Evolutionary conservation across 2,329 filamentous ascomycete species (phyloP), one percentile per base, ranked within the genome.

Genomic region (Diaporthe sp.): DNA sequence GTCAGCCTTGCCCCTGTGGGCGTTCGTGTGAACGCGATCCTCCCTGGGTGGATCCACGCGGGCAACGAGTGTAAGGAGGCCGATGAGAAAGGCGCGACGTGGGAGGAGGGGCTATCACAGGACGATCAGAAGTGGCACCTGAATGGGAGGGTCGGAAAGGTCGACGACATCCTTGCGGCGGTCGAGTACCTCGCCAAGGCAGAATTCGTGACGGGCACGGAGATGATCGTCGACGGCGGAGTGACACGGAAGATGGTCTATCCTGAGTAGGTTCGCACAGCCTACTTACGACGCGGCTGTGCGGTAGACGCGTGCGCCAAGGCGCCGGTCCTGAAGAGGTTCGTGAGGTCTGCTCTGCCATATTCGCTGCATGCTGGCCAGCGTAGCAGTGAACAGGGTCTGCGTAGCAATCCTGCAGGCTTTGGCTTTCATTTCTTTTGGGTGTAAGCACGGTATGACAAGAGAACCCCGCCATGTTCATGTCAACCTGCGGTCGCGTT

Each of bases 11-110:
- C 84, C 65, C 78, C 80, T 4, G 82, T 84, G 58, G 82, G 83
- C 15, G 83, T 89, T 35, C 81, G 86, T 6, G 85, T 87, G 35
- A 89, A 88, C 75, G 83, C 86, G 0, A 85, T 89, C 22, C 77
- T 88, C 44, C 87, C 86, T 0, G 87, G 87, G 0, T 89, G 87
- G 88, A 87, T 89, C 61, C 83, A 88, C 76, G 87, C 88, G 10
- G 80, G 78, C 61, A 81, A 87, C 59, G 79, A 81, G 74, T 78
- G 77, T 72, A 77, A 74, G 51, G 78, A 75, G 32, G 80, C 79
- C 13, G 80, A 88, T 77, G 83, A 84, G 76, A 79, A 81, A 53
- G 82, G 82, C 0, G 75, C 68, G 63, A 75, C 75, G 44, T 89
- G 87, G 87, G 85, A 87, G 73, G 84, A 87, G 5, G 86, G 84